These are phyloP conservation scores for Phytophthora pistaciae DNA, from an alignment of 352 stramenopile genomes.

Conservation along the genomic window DNA sequence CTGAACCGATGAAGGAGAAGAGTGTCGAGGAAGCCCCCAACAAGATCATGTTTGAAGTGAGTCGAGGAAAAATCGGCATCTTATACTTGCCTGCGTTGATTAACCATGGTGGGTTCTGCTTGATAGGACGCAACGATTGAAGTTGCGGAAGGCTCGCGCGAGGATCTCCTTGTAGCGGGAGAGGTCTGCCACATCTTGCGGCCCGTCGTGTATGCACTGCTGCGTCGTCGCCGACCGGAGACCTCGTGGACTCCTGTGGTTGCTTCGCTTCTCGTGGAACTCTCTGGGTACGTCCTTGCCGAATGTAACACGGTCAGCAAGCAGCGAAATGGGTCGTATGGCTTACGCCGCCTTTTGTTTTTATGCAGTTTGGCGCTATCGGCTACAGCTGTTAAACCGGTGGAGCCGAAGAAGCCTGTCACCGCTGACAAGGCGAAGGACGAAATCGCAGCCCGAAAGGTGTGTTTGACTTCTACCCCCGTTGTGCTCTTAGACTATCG, in stretches of 20 bases:
- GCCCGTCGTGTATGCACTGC: constrained; percentile 73
- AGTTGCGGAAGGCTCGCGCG: constrained; percentile 40
- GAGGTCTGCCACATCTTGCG: constrained; percentile 85
- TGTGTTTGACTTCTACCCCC: constrained; percentile 23
- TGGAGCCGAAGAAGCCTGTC: constrained; percentile 31
- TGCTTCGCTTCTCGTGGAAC: constrained; percentile 67
- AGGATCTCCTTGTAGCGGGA: constrained; percentile 64
- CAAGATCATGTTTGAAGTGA: constrained; percentile 68
- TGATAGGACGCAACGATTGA: constrained; percentile 59
- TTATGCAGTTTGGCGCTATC: constrained; percentile 61
- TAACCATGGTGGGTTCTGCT: background rate
- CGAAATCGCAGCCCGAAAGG: constrained; percentile 73
- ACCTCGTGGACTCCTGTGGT: constrained; percentile 70
- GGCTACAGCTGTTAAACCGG: constrained; percentile 57
- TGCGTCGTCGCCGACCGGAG: constrained; percentile 65
- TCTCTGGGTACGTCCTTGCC: constrained; percentile 52
- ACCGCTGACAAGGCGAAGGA: constrained; percentile 57
- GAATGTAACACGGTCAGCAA: background rate
- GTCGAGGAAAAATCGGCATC: background rate
- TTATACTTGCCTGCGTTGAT: background rate
- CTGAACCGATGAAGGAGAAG: constrained; percentile 32
- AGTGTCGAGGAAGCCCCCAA: constrained; percentile 36
- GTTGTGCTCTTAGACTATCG: background rate
- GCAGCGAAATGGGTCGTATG: background rate
- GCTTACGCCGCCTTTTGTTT: constrained; percentile 14